Conservation (phyloP, 2,329 filamentous ascomycete genomes). For the Cryoendolithus antarcticus region DNA sequence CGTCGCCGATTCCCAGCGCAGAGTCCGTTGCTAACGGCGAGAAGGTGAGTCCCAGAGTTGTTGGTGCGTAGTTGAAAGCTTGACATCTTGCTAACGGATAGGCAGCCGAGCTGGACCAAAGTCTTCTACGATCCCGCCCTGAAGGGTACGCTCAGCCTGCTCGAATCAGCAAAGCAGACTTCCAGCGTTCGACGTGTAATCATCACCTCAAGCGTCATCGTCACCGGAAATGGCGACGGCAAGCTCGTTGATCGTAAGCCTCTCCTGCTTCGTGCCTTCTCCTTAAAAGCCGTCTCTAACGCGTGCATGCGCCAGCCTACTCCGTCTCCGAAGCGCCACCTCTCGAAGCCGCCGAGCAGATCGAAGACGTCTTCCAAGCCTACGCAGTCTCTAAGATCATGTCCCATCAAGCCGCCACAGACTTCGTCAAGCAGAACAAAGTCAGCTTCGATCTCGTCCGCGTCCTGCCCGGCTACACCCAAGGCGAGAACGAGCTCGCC, state of each 20-base stretch:
- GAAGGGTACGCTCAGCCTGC: slow-evolving; percentile 24
- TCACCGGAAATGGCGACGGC: neutral
- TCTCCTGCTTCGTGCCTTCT: neutral
- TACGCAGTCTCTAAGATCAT: slow-evolving; percentile 9
- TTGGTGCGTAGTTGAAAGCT: too few relatives aligned
- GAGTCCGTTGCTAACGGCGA: neutral
- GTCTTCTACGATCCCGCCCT: slow-evolving; percentile 13
- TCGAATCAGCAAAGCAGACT: slow-evolving; percentile 24
- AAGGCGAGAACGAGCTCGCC: slow-evolving; percentile 15
- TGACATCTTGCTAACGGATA: too few relatives aligned
- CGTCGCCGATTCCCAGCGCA: slow-evolving; percentile 9
- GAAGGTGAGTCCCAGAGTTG: too few relatives aligned
- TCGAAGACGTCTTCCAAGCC: slow-evolving; percentile 2
- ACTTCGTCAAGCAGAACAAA: slow-evolving; percentile 7
- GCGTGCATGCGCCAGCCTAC: neutral
- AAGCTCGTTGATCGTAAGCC: neutral
- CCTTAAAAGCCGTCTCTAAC: neutral
- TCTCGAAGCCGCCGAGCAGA: neutral
- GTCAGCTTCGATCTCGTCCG: slow-evolving; percentile 12
- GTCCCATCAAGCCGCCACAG: slow-evolving; percentile 6
- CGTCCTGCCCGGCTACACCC: slow-evolving; percentile 12
- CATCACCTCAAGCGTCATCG: slow-evolving; percentile 21
- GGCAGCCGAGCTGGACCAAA: neutral
- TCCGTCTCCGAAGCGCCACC: neutral
- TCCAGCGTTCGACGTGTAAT: slow-evolving; percentile 26